A percentile compares a stretch with the other conserved stretches of the same genome.
phyloP scores from a whole-genome alignment of 805 yeast species.

The Spencermartinsiella europaea region DNA sequence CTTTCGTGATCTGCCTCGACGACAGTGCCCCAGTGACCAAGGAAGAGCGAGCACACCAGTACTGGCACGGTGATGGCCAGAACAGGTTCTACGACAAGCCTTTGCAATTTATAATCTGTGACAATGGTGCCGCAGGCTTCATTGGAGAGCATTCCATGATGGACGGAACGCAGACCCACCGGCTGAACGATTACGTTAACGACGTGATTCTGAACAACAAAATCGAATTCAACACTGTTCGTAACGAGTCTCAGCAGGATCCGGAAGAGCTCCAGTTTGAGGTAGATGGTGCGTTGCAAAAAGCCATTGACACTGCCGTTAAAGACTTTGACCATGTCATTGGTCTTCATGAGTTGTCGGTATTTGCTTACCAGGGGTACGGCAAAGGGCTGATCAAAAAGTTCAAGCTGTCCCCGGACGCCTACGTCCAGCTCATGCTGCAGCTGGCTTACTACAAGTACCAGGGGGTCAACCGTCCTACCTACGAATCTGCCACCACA shows the following conservation, averaged over 20 bases:
- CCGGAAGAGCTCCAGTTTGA: constrained; percentile 46
- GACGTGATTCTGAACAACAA: constrained; percentile 49
- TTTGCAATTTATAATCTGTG: constrained; percentile 71
- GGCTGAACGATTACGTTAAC: constrained; percentile 72
- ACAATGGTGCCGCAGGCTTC: constrained; percentile 86
- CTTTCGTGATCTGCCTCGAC: constrained; percentile 80
- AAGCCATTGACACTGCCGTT: constrained; percentile 52
- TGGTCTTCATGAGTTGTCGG: constrained; percentile 64
- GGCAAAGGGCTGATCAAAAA: constrained; percentile 84
- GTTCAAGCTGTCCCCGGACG: constrained; percentile 88
- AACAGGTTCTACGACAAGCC: constrained; percentile 94
- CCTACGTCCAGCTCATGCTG: constrained; percentile 82
- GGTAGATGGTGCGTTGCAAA: constrained; percentile 46
- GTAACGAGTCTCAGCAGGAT: constrained; percentile 14
- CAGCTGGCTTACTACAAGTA: constrained; percentile 87
- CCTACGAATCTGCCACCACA: constrained; percentile 95
- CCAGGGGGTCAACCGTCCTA: constrained; percentile 76
- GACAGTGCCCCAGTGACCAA: constrained; percentile 64
- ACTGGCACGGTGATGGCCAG: constrained; percentile 94
- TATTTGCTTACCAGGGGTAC: constrained; percentile 74
- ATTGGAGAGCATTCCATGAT: constrained; percentile 94
- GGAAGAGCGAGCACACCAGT: constrained; percentile 75
- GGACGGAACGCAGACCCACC: constrained; percentile 96
- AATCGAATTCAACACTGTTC: constrained; percentile 30
- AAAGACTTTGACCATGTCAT: constrained; percentile 52